A percentile compares a stretch with the other conserved stretches of the same genome.
These are phyloP conservation scores for Calcarisporium arbuscula DNA, from an alignment of 2,329 filamentous ascomycete genomes.

Conservation along the genomic window DNA sequence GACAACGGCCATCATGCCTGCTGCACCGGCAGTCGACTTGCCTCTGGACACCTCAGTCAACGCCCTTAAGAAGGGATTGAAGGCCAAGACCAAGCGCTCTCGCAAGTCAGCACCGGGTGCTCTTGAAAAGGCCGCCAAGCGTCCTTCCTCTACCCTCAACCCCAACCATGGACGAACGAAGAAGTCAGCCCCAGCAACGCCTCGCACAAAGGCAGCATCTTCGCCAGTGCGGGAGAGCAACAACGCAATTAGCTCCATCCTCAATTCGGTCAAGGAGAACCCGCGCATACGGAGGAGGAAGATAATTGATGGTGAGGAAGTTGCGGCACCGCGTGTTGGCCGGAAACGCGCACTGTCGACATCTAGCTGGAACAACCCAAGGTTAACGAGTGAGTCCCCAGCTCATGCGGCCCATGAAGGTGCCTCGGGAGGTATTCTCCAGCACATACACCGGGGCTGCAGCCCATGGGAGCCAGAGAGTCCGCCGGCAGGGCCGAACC, in stretches of 20 bases:
- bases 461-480: constrained; percentile 24
- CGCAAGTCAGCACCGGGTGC: constrained; percentile 35
- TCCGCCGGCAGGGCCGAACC: constrained; percentile 16
- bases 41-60: background rate
- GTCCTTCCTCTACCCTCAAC: constrained; percentile 26
- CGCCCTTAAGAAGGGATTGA: constrained; percentile 9
- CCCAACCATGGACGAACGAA: constrained; percentile 28
- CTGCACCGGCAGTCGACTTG: background rate
- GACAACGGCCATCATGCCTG: constrained; percentile 9
- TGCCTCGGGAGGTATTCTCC: no score
- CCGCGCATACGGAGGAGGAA: constrained; percentile 42
- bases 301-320: constrained; percentile 34
- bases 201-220: constrained; percentile 8
- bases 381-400: no score
- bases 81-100: constrained; percentile 22
- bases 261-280: constrained; percentile 43
- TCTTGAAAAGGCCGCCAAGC: constrained; percentile 21
- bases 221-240: constrained; percentile 3
- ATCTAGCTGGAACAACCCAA: constrained; percentile 1
- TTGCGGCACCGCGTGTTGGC: constrained; percentile 12
- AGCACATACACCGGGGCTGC: no score
- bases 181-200: constrained; percentile 5
- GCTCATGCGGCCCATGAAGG: no score
- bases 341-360: constrained; percentile 12
- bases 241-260: constrained; percentile 34